phyloP scores from a whole-genome alignment of 2,329 filamentous ascomycete genomes.

The Sarocladium oryzae region DNA sequence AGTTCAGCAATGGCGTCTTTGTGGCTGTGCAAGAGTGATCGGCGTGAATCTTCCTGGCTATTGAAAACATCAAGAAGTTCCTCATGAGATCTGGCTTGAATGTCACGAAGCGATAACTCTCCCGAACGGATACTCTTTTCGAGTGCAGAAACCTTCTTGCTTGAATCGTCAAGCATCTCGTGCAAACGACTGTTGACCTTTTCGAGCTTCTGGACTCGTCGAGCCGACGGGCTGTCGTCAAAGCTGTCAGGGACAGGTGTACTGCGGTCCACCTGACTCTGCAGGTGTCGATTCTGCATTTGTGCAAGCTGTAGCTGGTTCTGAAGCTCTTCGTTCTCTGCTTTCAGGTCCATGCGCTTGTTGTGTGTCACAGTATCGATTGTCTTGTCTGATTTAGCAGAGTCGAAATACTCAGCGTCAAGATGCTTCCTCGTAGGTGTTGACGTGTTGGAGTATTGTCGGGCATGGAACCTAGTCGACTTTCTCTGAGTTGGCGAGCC shows the following conservation, averaged over 20 bases:
- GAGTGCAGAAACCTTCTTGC: slow-evolving; percentile 82
- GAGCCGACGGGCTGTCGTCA: slow-evolving; percentile 68
- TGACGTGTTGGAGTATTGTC: slow-evolving; percentile 65
- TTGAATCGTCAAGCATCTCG: slow-evolving; percentile 89
- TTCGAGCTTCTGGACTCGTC: slow-evolving; percentile 84
- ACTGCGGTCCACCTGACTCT: slow-evolving; percentile 72
- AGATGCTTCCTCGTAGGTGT: slow-evolving; percentile 71
- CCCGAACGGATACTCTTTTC: slow-evolving; percentile 83
- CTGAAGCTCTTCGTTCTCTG: slow-evolving; percentile 85
- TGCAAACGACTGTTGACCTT: slow-evolving; percentile 86
- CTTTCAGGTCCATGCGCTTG: slow-evolving; percentile 82
- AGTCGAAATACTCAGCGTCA: slow-evolving; percentile 60
- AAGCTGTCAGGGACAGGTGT: slow-evolving; percentile 55
- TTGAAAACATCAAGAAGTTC: slow-evolving; percentile 90
- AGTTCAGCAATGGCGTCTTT: slow-evolving; percentile 81
- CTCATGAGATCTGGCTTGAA: slow-evolving; percentile 89
- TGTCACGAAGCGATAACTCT: slow-evolving; percentile 80
- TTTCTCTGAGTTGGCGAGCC: slow-evolving; percentile 69
- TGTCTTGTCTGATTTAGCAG: slow-evolving; percentile 76
- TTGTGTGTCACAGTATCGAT: slow-evolving; percentile 76
- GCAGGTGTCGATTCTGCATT: slow-evolving; percentile 91
- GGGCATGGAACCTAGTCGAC: slow-evolving; percentile 44
- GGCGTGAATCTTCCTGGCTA: slow-evolving; percentile 83
- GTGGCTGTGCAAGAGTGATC: slow-evolving; percentile 74
- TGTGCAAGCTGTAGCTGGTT: slow-evolving; percentile 90